Base-by-base conservation (phyloP, 345 rosid genomes). In the Euphorbia lathyris region DNA sequence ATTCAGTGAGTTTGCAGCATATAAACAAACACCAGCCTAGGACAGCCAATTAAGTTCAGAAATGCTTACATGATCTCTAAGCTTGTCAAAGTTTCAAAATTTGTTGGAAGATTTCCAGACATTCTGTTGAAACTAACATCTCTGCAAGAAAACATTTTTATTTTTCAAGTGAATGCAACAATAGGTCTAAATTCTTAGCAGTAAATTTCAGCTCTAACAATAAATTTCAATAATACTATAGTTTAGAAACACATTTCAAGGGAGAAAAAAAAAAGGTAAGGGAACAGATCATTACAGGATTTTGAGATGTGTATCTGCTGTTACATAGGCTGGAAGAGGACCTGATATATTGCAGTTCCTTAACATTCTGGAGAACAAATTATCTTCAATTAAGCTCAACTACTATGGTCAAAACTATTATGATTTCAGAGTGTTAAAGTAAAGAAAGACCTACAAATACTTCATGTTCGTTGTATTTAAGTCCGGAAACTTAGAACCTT, bases 311-410 rank as follows among this genome's bases (percentile, higher is more conserved):
- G 0, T 38, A 40, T 51, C 0, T 0, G 0, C 52, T 9, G 12
- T 40, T 64, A 63, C 29, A 22, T 52, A 13, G 22, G 0, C 0
- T 1, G 68, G 61, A 34, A 71, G 25, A 11, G 42, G 25, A 34
- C 63, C 68, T 23, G 68, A 52, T 42, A 71, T 17, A 20, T 71
- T 63, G 60, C 68, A 71, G 62, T 40, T 63, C 51, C 74, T 50
- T 43, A 71, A 63, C 23, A 38, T 19, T 61, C 68, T 63, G 68
- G 16, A 62, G 1, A 12, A 51, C 13, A 62, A 25, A 53, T 26
- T 19, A 48, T 8, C 32, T 38, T 45, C 12, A 19, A 30, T 14
- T 9, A 61, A n/a, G n/a, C n/a, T n/a, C n/a, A n/a, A 60, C 8
- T 47, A 30, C 34, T 9, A 9, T 1, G 30, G 7, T n/a, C n/a